phyloP scores from a whole-genome alignment of 1,139 yeast species.

The Meyerozyma elateridarum region DNA sequence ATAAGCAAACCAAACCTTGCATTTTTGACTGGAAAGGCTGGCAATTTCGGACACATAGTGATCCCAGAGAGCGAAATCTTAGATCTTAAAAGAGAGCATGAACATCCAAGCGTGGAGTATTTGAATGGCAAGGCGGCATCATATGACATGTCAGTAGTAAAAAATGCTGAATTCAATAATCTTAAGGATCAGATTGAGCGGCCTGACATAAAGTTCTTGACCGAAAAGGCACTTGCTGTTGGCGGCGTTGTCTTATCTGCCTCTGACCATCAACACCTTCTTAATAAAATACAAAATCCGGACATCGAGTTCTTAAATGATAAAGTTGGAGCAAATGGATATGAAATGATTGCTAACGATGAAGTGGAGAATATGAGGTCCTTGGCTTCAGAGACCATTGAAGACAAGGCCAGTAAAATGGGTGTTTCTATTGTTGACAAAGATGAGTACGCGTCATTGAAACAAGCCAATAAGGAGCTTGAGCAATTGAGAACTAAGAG shows the following conservation, averaged over 20 bases:
- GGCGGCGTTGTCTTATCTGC: conserved; percentile 4
- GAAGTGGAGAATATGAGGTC: conserved; percentile 6
- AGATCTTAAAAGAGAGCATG: conserved; percentile 8
- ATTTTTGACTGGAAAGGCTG: too few relatives aligned
- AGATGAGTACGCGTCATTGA: conserved; percentile 16
- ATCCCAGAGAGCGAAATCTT: conserved; percentile 2
- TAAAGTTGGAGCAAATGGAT: background rate
- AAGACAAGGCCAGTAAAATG: conserved; percentile 19
- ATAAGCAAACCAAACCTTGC: conserved; percentile 11
- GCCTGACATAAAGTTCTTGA: background rate
- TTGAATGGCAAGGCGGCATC: conserved; percentile 19
- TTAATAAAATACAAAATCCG: conserved; percentile 1
- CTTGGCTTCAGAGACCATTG: conserved; percentile 10
- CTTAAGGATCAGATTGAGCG: conserved; percentile 12
- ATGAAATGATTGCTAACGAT: background rate
- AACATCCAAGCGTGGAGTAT: conserved; percentile 17
- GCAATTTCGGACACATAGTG: too few relatives aligned
- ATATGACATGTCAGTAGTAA: conserved; percentile 18
- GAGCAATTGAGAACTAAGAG: conserved; percentile 6
- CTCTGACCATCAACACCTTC: conserved; percentile 5
- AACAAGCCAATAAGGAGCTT: conserved; percentile 6
- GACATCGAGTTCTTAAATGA: background rate
- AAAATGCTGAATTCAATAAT: conserved; percentile 14
- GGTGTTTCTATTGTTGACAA: conserved; percentile 24
- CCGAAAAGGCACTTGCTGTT: conserved; percentile 1